Evolutionary conservation across 441 rosid genomes (phyloP).

Genomic region (Pelargonium australe): DNA sequence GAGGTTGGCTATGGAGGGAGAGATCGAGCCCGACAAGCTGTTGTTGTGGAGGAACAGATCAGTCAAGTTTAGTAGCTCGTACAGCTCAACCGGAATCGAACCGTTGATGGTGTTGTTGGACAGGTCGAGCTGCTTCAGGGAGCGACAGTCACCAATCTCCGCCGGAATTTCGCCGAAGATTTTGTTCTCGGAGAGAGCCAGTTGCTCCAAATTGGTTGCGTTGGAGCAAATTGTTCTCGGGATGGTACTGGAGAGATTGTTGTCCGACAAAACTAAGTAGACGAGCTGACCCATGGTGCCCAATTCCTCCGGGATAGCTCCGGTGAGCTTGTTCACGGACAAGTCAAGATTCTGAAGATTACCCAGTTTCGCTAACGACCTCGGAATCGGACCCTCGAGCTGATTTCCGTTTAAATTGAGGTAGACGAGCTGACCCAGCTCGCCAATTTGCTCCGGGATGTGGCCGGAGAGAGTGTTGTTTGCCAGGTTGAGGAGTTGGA

Average conservation of each 20-base stretch:
- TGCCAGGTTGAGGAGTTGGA: conserved; percentile 52
- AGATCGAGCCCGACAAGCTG: conserved; percentile 59
- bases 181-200: conserved; percentile 44
- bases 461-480: conserved; percentile 66
- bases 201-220: conserved; percentile 38
- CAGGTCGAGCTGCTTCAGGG: conserved; percentile 64
- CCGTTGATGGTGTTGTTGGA: conserved; percentile 66
- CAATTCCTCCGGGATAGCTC: conserved; percentile 58
- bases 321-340: conserved; percentile 54
- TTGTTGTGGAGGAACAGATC: conserved; percentile 78
- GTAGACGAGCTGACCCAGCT: conserved; percentile 43
- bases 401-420: conserved; percentile 58
- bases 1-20: conserved; percentile 58
- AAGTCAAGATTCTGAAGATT: conserved; percentile 58
- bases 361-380: conserved; percentile 35
- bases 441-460: conserved; percentile 55
- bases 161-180: conserved; percentile 60
- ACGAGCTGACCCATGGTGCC: conserved; percentile 55
- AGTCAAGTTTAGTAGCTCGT: conserved; percentile 37
- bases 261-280: conserved; percentile 49
- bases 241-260: conserved; percentile 47
- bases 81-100: conserved; percentile 51
- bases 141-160: conserved; percentile 43
- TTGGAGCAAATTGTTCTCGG: conserved; percentile 48
- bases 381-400: conserved; percentile 56